A percentile compares a stretch with the other conserved stretches of the same genome.
phyloP scores from a whole-genome alignment of 257 asterid species.

The Solanum appendiculatum region DNA sequence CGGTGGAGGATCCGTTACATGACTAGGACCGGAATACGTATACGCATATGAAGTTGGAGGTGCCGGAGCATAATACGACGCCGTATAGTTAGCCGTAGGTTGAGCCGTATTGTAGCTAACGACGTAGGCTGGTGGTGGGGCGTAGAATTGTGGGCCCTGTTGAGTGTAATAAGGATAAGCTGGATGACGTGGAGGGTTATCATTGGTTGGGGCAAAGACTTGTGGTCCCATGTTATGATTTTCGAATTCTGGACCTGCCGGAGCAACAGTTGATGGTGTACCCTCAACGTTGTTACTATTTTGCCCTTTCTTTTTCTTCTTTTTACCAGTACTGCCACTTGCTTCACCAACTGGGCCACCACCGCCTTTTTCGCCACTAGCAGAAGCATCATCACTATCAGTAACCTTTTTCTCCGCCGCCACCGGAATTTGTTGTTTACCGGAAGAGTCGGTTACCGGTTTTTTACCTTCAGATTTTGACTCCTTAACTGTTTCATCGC shows the following conservation, averaged over 20 bases:
- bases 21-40: slow-evolving; percentile 16
- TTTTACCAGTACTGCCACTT: slow-evolving; percentile 22
- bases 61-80: slow-evolving; percentile 41
- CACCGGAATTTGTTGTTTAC: slow-evolving; percentile 1
- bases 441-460: slow-evolving; percentile 3
- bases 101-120: slow-evolving; percentile 59
- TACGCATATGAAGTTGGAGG: slow-evolving; percentile 40
- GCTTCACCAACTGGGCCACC: slow-evolving; percentile 6
- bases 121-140: slow-evolving; percentile 30
- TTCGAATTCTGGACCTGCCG: slow-evolving; percentile 14
- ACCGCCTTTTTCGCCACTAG: slow-evolving; percentile 5
- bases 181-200: slow-evolving; percentile 26
- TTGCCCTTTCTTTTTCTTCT: slow-evolving; percentile 56
- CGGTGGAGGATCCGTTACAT: slow-evolving; percentile 21
- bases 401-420: slow-evolving; percentile 16
- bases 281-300: slow-evolving; percentile 12
- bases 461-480: slow-evolving; percentile 22
- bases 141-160: slow-evolving; percentile 1
- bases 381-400: background rate
- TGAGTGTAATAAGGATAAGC: slow-evolving; percentile 13
- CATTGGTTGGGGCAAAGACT: slow-evolving; percentile 5
- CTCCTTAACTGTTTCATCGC: background rate
- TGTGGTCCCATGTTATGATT: slow-evolving; percentile 18
- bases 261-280: slow-evolving; percentile 10
- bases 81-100: slow-evolving; percentile 33